A percentile compares a stretch with the other conserved stretches of the same genome.
phyloP scores from a whole-genome alignment of 768 basidiomycete species.

The Mycena galopus region DNA sequence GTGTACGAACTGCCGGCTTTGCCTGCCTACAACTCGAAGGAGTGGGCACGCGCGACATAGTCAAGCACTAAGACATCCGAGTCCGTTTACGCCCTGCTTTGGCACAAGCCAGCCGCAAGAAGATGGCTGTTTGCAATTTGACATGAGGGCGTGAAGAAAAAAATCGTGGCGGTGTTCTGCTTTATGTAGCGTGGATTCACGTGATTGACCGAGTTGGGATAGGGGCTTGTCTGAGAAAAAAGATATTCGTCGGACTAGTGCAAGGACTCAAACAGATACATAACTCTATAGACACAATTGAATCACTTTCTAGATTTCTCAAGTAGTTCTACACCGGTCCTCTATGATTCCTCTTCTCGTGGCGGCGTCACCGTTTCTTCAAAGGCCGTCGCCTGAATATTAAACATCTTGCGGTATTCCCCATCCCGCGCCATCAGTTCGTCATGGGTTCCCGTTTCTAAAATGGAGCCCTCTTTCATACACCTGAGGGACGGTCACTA shows the following conservation, averaged over 20 bases:
- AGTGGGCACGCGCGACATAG: conserved; percentile 43
- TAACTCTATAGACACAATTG: no score
- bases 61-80: conserved; percentile 56
- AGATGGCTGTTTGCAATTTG: conserved; percentile 55
- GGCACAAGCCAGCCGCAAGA: conserved; percentile 56
- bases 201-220: conserved; percentile 9
- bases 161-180: not conserved
- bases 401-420: not conserved
- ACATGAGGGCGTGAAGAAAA: conserved; percentile 57
- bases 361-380: no score
- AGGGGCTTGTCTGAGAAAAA: no score
- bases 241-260: no score
- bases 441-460: conserved; percentile 49
- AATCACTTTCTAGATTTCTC: no score
- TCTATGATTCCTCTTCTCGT: no score
- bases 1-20: conserved; percentile 57
- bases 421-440: conserved; percentile 44
- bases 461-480: conserved; percentile 53
- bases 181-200: not conserved
- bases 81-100: conserved; percentile 55
- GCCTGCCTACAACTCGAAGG: conserved; percentile 42
- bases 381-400: conserved; percentile 50
- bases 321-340: no score
- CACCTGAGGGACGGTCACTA: conserved; percentile 38
- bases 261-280: no score